Evolutionary conservation across 257 asterid species (phyloP).

Genomic region (Solanum lycopersicoides): DNA sequence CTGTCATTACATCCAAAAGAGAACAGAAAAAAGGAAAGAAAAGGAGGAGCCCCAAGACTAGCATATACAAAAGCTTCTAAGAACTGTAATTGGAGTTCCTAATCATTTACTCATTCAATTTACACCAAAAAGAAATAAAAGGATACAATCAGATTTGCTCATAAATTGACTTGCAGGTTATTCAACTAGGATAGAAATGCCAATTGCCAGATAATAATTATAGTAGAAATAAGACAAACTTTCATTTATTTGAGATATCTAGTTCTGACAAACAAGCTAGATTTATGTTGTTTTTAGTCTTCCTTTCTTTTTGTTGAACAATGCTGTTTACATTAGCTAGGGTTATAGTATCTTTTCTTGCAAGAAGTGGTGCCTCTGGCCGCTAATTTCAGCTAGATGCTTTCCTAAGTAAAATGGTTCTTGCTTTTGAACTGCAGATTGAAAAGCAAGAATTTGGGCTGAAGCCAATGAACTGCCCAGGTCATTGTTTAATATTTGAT

Average conservation of each 20-base stretch:
- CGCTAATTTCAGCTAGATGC: background rate
- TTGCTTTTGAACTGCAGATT: slow-evolving; percentile 33
- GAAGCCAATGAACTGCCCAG: slow-evolving; percentile 99
- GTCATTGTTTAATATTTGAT: slow-evolving; percentile 95
- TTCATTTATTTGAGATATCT: background rate
- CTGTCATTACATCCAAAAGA: background rate
- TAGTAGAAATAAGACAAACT: background rate
- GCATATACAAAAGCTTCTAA: background rate
- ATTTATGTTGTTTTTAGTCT: background rate
- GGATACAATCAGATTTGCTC: background rate
- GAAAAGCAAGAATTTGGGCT: slow-evolving; percentile 96
- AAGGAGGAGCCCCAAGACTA: background rate
- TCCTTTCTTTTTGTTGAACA: background rate
- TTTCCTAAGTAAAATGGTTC: background rate
- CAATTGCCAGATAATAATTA: background rate
- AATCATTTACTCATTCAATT: background rate
- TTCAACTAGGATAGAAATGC: background rate
- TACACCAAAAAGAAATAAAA: background rate
- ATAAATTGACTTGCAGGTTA: background rate
- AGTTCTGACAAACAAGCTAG: background rate
- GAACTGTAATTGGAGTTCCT: background rate
- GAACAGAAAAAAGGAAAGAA: background rate
- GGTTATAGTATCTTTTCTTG: background rate
- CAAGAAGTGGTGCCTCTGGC: background rate
- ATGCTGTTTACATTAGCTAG: background rate